These are phyloP conservation scores for Papiliotrema nemorosa DNA, from an alignment of 1,284 basidiomycete genomes.

Conservation along the genomic window DNA sequence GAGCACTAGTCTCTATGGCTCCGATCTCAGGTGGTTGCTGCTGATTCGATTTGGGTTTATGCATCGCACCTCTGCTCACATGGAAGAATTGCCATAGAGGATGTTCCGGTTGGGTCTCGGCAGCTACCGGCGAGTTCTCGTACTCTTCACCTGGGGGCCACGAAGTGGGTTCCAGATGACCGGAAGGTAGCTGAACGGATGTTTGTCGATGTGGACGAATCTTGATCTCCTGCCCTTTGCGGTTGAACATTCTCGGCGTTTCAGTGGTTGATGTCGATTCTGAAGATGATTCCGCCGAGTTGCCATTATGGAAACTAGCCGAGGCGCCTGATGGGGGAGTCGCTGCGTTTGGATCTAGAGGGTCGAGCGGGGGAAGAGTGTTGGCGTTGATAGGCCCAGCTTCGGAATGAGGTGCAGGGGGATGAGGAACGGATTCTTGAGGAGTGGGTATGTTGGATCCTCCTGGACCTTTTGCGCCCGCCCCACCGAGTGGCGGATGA, in stretches of 20 bases:
- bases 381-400: not conserved
- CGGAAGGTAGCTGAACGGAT: slow-evolving; percentile 33
- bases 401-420: not conserved
- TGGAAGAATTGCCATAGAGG: slow-evolving; percentile 50
- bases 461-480: not conserved
- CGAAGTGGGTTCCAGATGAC: slow-evolving; percentile 33
- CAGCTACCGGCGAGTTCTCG: slow-evolving; percentile 14
- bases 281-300: too few species aligned
- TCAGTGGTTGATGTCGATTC: too few species aligned
- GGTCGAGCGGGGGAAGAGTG: not conserved
- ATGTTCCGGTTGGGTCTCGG: slow-evolving; percentile 26
- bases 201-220: slow-evolving; percentile 33
- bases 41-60: not conserved
- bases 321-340: too few species aligned
- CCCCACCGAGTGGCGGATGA: slow-evolving; percentile 21
- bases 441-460: slow-evolving; percentile 2
- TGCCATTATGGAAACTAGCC: too few species aligned
- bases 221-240: slow-evolving; percentile 37
- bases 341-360: slow-evolving; percentile 1
- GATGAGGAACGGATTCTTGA: not conserved
- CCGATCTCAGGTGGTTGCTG: slow-evolving; percentile 11
- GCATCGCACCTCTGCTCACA: slow-evolving; percentile 18
- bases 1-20: slow-evolving; percentile 8
- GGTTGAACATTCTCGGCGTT: slow-evolving; percentile 20
- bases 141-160: slow-evolving; percentile 38